Percentiles rank a stretch among this genome's conserved stretches.
Evolutionary conservation across 2,329 filamentous ascomycete genomes (phyloP).

Genomic region (Ascosphaera pollenicola): DNA sequence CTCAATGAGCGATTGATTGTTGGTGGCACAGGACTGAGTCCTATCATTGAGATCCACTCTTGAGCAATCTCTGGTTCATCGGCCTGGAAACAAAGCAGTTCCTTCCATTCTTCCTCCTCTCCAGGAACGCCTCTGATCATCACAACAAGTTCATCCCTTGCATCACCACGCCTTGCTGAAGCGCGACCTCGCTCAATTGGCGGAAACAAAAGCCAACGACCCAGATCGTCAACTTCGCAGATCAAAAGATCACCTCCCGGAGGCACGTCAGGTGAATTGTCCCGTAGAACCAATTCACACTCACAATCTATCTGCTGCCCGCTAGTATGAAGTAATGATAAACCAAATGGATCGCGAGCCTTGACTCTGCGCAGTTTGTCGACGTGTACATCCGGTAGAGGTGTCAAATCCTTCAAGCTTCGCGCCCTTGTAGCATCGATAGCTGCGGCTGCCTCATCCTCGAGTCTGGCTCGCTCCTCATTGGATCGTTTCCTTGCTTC

Average conservation of each 20-base stretch:
- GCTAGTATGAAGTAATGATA: conserved; percentile 69
- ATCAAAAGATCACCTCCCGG: conserved; percentile 71
- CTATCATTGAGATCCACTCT: conserved; percentile 81
- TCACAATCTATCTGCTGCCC: conserved; percentile 78
- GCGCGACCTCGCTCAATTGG: conserved; percentile 52
- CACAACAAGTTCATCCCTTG: conserved; percentile 51
- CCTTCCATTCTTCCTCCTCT: conserved; percentile 49
- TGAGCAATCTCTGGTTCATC: conserved; percentile 54
- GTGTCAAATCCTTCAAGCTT: conserved; percentile 54
- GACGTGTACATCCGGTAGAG: conserved; percentile 44
- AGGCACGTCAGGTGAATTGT: conserved; percentile 45
- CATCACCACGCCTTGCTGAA: conserved; percentile 58
- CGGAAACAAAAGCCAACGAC: conserved; percentile 76
- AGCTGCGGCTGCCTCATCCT: conserved; percentile 67
- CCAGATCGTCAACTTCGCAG: conserved; percentile 60
- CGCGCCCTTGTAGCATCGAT: conserved; percentile 65
- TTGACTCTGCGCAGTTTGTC: conserved; percentile 62
- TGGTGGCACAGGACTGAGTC: conserved; percentile 39
- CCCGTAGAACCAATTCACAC: conserved; percentile 67
- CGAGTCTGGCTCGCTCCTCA: conserved; percentile 48
- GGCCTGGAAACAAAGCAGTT: conserved; percentile 55
- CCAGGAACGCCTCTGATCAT: conserved; percentile 61
- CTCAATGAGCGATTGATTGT: conserved; percentile 31
- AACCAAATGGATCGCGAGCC: conserved; percentile 72
- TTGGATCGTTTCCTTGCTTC: conserved; percentile 53